These are phyloP conservation scores for Carex myosuroides DNA, from an alignment of 176 grass and related monocot species.

Conservation along the genomic window DNA sequence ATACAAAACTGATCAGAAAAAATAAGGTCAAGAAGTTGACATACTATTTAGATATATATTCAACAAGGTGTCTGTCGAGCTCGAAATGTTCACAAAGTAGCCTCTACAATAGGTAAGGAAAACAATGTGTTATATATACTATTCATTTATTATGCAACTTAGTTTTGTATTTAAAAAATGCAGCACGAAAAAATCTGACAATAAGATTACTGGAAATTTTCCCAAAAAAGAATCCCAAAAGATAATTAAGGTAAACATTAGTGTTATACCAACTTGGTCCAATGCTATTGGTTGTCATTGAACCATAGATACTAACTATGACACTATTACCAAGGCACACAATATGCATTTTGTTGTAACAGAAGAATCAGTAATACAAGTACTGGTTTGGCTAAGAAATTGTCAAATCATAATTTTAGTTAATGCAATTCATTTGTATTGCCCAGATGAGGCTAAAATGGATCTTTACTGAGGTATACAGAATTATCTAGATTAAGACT, in stretches of 20 bases:
- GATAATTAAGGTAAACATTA: neutral
- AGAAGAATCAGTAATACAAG: neutral
- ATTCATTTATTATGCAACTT: neutral
- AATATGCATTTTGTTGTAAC: neutral
- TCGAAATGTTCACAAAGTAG: conserved; percentile 90
- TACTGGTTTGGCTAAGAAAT: neutral
- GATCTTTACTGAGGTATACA: neutral
- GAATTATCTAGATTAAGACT: neutral
- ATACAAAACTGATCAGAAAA: conserved; percentile 34
- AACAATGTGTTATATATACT: neutral
- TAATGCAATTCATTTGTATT: neutral
- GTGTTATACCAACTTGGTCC: neutral
- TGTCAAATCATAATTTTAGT: neutral
- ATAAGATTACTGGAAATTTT: neutral
- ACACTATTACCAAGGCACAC: neutral
- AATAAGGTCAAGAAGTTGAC: conserved; percentile 22
- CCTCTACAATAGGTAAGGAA: conserved; percentile 60
- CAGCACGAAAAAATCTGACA: neutral
- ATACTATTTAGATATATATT: conserved; percentile 63
- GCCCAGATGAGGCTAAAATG: neutral
- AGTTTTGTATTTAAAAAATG: neutral
- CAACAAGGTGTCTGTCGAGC: conserved; percentile 80
- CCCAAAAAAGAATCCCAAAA: neutral
- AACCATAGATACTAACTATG: neutral
- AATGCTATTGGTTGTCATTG: neutral